These are phyloP conservation scores for Nothopassalora personata DNA, from an alignment of 2,329 filamentous ascomycete genomes.

Conservation along the genomic window DNA sequence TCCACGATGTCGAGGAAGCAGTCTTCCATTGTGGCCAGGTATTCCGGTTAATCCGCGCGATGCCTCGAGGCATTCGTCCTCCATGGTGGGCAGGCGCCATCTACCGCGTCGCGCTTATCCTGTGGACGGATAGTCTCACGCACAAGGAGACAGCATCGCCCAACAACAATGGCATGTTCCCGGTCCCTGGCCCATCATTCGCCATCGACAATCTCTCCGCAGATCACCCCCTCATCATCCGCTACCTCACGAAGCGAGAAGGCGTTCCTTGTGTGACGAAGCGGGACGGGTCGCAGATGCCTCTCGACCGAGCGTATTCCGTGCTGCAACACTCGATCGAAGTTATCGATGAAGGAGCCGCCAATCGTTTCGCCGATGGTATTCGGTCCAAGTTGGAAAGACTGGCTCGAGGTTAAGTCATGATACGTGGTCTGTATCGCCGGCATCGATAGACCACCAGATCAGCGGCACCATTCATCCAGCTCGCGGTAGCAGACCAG, in stretches of 20 bases:
- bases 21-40: constrained; percentile 65
- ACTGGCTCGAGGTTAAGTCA: constrained; percentile 32
- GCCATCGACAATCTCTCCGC: constrained; percentile 47
- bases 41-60: constrained; percentile 54
- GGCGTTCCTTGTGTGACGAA: constrained; percentile 50
- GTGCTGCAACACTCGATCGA: constrained; percentile 50
- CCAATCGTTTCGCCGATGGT: constrained; percentile 51
- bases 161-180: constrained; percentile 33
- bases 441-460: not conserved
- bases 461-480: not conserved
- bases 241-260: constrained; percentile 50
- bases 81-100: constrained; percentile 67
- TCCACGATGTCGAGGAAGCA: constrained; percentile 58
- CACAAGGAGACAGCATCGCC: constrained; percentile 43
- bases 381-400: constrained; percentile 50
- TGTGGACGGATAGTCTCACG: constrained; percentile 58
- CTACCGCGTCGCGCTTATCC: constrained; percentile 60
- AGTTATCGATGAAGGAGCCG: constrained; percentile 49
- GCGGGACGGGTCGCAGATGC: constrained; percentile 44
- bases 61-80: constrained; percentile 57
- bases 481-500: not conserved
- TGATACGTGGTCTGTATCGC: not conserved
- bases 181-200: constrained; percentile 39
- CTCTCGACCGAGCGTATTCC: constrained; percentile 44
- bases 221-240: constrained; percentile 48